Base-by-base conservation (phyloP, 805 yeast genomes). In the Ogataea neopini region DNA sequence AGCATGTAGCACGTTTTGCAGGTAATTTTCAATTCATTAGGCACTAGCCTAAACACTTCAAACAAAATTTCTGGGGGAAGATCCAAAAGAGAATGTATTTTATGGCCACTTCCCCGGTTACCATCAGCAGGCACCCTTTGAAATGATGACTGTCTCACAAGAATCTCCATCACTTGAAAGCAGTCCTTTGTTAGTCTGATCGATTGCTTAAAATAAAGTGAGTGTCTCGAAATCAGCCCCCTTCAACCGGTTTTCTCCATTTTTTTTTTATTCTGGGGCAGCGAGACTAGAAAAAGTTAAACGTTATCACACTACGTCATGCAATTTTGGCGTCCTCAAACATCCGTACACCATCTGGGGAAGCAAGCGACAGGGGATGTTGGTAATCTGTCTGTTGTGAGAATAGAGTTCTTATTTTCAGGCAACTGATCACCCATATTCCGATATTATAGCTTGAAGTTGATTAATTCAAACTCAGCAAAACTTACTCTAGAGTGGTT, bases 1-100 rank as follows among this genome's bases (percentile, higher is more conserved):
- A 81, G 60, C 3, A 69, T 54, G 53, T 74, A 80, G 55, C 76
- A 79, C 15, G 52, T 43, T 38, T 52, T 56, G 38, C 68, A 67
- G 11, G 69, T 64, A 11, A 43, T 23, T 42, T 55, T 60, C 22
- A 69, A 52, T 41, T 67, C 66, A 39, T 54, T 50, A 1, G 70
- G 70, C 20, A 57, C 65, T 17, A 52, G 48, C 26, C 49, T 46
- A 36, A 62, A 57, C n/a, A 67, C 57, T 26, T 52, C 37, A 37
- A 50, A 52, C 7, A 54, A 37, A 15, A 67, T 59, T 48, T 67
- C 71, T 2, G 57, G 43, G 1, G 71, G 71, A 20, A 67, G 54
- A 38, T 62, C 62, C 18, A 54, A 42, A 19, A 64, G 22, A 14
- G 57, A 51, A 4, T 50, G 43, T 26, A 35, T 46, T 29, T 43